Evolutionary conservation across 192 early-diverging fungal genomes (phyloP).

Genomic region (Entomortierella beljakovae): DNA sequence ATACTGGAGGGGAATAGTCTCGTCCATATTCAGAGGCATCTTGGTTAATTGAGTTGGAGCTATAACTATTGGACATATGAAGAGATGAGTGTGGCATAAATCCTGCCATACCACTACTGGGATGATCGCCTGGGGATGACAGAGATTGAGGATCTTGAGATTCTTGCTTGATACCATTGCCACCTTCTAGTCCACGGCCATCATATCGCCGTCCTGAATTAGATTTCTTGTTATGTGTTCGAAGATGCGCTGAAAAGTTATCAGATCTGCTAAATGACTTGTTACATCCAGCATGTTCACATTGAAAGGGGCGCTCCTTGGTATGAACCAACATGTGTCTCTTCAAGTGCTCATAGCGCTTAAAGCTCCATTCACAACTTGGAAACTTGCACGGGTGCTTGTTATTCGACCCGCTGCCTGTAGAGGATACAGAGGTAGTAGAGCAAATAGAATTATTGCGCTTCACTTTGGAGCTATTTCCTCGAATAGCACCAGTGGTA

Average conservation of each 20-base stretch:
- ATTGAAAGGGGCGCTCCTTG: constrained; percentile 77
- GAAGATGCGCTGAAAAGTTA: constrained; percentile 80
- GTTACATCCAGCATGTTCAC: constrained; percentile 77
- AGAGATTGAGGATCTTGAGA: constrained; percentile 22
- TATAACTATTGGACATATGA: constrained; percentile 30
- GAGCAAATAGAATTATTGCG: constrained; percentile 60
- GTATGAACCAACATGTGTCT: constrained; percentile 85
- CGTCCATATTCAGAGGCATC: constrained; percentile 43
- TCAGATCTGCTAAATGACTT: constrained; percentile 85
- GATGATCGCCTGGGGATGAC: constrained; percentile 7
- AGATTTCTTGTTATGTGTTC: constrained; percentile 78
- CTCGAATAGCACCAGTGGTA: constrained; percentile 35
- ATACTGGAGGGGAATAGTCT: constrained; percentile 42
- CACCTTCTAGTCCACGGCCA: constrained; percentile 13
- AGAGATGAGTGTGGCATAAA: constrained; percentile 44
- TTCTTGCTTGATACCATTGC: constrained; percentile 36
- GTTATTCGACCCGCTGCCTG: constrained; percentile 54
- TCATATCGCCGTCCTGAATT: constrained; percentile 49
- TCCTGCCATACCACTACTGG: constrained; percentile 15
- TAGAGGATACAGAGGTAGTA: constrained; percentile 53
- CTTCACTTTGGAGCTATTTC: constrained; percentile 46
- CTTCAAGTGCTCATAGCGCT: constrained; percentile 84
- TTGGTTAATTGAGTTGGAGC: constrained; percentile 28
- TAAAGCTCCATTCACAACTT: constrained; percentile 74
- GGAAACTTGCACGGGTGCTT: constrained; percentile 61